Percentiles rank a stretch among this genome's conserved stretches.
phyloP scores from a whole-genome alignment of 1,284 basidiomycete species.

The Leccinum subatratum region DNA sequence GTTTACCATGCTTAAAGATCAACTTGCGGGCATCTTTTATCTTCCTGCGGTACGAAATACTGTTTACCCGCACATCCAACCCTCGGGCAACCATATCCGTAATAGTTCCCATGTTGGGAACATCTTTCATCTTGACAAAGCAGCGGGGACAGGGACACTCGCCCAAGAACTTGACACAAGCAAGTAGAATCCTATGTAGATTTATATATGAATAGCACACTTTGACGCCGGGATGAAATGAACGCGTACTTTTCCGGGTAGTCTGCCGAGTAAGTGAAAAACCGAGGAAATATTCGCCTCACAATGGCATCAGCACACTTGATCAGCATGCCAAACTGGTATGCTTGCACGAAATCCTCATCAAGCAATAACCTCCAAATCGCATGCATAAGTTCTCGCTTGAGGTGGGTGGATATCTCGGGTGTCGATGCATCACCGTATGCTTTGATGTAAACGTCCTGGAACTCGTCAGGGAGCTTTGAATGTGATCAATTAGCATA shows the following conservation, averaged over 20 bases:
- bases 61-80: too few species aligned
- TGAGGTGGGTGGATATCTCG: conserved; percentile 19
- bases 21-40: too few species aligned
- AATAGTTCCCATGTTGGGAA: too few species aligned
- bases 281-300: conserved; percentile 17
- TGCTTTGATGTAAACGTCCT: conserved; percentile 16
- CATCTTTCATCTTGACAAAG: too few species aligned
- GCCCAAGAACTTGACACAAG: conserved; percentile 2
- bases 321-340: conserved; percentile 26
- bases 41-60: too few species aligned
- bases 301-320: conserved; percentile 21
- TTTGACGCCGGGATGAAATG: too few species aligned
- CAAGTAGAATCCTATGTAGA: too few species aligned
- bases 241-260: conserved; percentile 33
- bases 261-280: conserved; percentile 29
- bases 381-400: conserved; percentile 19
- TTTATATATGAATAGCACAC: too few species aligned
- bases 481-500: too few species aligned
- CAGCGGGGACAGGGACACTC: too few species aligned
- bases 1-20: too few species aligned
- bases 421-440: neutral
- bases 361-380: neutral
- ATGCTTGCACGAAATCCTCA: conserved; percentile 6
- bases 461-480: conserved; percentile 23
- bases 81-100: too few species aligned